Evolutionary conservation across 2,329 filamentous ascomycete species (phyloP).

Genomic region (Aspergillus persii): DNA sequence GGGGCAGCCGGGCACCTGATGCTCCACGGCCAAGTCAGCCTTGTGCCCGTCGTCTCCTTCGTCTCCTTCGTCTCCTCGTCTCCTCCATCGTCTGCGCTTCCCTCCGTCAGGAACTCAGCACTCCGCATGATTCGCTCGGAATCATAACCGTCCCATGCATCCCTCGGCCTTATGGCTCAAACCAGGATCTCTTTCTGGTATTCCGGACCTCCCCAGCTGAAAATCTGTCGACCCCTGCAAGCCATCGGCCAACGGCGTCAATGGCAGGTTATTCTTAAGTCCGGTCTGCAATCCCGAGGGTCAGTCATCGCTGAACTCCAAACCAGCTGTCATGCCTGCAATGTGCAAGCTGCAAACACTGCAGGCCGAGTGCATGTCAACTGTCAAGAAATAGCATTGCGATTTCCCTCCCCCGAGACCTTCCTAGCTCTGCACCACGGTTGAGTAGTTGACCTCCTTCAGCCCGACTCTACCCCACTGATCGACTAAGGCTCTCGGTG

Average conservation of each 20-base stretch:
- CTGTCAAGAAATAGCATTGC: not conserved
- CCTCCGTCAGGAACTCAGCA: no score
- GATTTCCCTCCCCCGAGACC: not conserved
- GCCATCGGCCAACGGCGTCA: not conserved
- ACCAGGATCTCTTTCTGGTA: not conserved
- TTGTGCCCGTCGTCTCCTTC: constrained; percentile 1
- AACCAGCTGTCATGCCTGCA: constrained; percentile 5
- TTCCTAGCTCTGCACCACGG: not conserved
- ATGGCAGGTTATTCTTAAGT: not conserved
- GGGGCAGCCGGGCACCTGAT: constrained; percentile 3
- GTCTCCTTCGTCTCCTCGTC: not conserved
- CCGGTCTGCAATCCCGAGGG: not conserved
- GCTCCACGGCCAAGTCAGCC: not conserved
- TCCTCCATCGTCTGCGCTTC: no score
- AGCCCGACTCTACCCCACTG: constrained; percentile 12
- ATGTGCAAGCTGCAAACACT: no score
- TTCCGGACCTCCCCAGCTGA: not conserved
- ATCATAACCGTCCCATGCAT: not conserved
- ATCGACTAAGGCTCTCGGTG: constrained; percentile 16
- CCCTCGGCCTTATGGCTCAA: constrained; percentile 2
- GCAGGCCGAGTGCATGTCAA: not conserved
- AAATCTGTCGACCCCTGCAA: constrained; percentile 1
- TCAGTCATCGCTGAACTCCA: not conserved
- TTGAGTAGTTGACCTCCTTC: constrained; percentile 3
- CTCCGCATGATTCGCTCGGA: not conserved